These are phyloP conservation scores for Tranzscheliella williamsii DNA, from an alignment of 1,284 basidiomycete genomes.

Conservation along the genomic window DNA sequence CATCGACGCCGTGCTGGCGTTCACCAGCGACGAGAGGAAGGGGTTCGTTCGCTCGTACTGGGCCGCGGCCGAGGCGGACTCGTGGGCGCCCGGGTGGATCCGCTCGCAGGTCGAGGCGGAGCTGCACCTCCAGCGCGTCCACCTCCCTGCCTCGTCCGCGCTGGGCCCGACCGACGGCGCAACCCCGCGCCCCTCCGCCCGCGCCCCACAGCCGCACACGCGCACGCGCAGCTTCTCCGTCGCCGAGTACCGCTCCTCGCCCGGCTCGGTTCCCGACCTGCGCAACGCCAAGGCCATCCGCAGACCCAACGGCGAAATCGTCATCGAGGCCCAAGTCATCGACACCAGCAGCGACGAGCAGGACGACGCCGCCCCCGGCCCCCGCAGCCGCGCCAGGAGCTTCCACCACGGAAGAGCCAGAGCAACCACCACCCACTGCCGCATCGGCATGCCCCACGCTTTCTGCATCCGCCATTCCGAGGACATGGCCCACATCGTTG, in stretches of 20 bases:
- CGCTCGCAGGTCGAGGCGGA: conserved; percentile 25
- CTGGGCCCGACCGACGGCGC: neutral
- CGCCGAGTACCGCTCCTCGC: conserved; percentile 17
- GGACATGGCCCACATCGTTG: conserved; percentile 21
- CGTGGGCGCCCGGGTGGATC: conserved; percentile 39
- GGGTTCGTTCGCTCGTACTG: conserved; percentile 9
- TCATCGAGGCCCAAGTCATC: conserved; percentile 26
- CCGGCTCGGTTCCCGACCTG: conserved; percentile 9
- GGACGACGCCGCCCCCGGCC: neutral
- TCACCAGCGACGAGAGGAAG: conserved; percentile 2
- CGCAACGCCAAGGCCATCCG: conserved; percentile 23
- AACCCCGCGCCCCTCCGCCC: neutral
- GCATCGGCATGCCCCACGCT: conserved; percentile 43
- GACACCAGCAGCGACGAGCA: conserved; percentile 13
- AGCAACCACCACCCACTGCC: conserved; percentile 36
- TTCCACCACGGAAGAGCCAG: conserved; percentile 6
- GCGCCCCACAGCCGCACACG: neutral
- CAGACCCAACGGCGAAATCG: conserved; percentile 33
- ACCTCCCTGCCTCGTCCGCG: conserved; percentile 6
- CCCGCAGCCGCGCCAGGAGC: no score
- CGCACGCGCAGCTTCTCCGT: conserved; percentile 29
- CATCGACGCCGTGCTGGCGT: conserved; percentile 4
- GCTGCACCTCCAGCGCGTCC: conserved; percentile 13
- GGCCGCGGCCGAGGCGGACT: conserved; percentile 19
- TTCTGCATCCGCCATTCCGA: conserved; percentile 38